Evolutionary conservation across 768 basidiomycete species (phyloP).

Genomic region (Suillus lakei): DNA sequence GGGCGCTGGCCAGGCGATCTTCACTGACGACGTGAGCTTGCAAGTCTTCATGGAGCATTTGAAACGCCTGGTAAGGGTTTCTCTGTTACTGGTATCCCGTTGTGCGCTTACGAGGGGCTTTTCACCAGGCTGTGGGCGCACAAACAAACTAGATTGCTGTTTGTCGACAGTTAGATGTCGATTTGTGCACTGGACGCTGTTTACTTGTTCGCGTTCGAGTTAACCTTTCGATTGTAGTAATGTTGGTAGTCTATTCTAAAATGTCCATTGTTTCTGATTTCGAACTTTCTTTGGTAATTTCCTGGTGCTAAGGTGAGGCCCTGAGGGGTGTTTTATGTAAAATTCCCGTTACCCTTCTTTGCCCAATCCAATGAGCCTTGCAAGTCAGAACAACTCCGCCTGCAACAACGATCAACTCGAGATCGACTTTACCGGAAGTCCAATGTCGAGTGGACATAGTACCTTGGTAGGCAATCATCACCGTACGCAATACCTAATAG

Average conservation of each 20-base stretch:
- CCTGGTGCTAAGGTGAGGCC: no score
- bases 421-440: no score
- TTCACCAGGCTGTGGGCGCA: constrained; percentile 63
- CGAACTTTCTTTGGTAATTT: no score
- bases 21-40: constrained; percentile 98
- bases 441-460: no score
- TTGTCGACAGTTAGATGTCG: background rate
- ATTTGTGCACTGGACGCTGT: background rate
- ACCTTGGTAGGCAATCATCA: no score
- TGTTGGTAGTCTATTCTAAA: background rate
- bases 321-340: no score
- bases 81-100: background rate
- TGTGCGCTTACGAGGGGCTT: background rate
- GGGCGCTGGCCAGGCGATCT: constrained; percentile 87
- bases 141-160: constrained; percentile 58
- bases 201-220: background rate
- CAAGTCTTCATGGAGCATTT: constrained; percentile 98
- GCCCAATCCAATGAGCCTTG: no score
- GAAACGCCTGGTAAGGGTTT: constrained; percentile 77
- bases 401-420: no score
- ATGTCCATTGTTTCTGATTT: constrained; percentile 1
- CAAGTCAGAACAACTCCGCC: no score
- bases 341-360: no score
- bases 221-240: background rate
- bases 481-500: no score